Evolutionary conservation across 2,329 filamentous ascomycete genomes (phyloP).

Genomic region (Berkeleyomyces basicola): DNA sequence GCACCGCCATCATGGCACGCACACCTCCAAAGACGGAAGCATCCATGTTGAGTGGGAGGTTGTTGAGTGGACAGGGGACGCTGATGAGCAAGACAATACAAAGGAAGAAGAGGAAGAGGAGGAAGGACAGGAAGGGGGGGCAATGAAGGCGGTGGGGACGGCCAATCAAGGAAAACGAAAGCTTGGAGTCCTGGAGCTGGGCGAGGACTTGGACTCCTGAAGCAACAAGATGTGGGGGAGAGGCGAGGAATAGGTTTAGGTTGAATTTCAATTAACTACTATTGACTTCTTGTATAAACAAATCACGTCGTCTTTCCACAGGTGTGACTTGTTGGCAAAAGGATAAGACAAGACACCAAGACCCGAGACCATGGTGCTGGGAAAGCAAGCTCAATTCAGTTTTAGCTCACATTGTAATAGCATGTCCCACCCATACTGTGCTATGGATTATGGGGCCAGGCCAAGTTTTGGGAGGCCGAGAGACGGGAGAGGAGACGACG

Average conservation of each 20-base stretch:
- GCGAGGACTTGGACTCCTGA: not conserved
- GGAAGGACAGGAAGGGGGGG: not conserved
- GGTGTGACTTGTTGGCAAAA: not conserved
- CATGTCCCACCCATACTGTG: not conserved
- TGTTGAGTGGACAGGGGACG: slow-evolving; percentile 48
- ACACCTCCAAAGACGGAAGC: slow-evolving; percentile 41
- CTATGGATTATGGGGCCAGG: not conserved
- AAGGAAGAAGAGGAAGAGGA: not conserved
- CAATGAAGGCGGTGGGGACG: not conserved
- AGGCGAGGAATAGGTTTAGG: too few species aligned
- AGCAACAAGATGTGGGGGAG: too few species aligned
- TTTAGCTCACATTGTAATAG: not conserved
- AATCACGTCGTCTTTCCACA: not conserved
- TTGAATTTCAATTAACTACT: too few species aligned
- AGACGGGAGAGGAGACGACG: not conserved
- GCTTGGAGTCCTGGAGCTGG: not conserved
- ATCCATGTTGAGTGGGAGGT: slow-evolving; percentile 70
- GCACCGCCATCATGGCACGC: slow-evolving; percentile 41
- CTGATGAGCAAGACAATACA: slow-evolving; percentile 14
- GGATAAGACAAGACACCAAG: not conserved
- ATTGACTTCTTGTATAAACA: not conserved
- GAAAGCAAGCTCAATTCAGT: not conserved
- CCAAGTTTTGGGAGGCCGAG: not conserved
- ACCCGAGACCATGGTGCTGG: not conserved
- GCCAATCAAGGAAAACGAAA: not conserved